Evolutionary conservation across 108 stramenopile species (phyloP).

Genomic region (Chaetoceros tenuissimus): DNA sequence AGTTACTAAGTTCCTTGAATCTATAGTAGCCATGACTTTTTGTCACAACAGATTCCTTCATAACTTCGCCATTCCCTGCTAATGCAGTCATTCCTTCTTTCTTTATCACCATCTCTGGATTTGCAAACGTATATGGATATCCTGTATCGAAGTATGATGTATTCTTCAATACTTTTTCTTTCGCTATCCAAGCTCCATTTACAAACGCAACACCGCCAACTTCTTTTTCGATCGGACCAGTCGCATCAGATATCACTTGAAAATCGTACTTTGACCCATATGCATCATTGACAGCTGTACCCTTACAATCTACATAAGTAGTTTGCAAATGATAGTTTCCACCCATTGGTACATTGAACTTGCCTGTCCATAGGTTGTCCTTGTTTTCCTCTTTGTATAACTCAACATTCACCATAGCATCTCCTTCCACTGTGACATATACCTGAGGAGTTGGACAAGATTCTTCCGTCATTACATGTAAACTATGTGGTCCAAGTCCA

Average conservation of each 20-base stretch:
- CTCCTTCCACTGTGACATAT: conserved; percentile 23
- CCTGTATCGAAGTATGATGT: neutral
- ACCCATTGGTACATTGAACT: conserved; percentile 20
- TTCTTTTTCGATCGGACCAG: neutral
- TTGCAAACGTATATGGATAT: conserved; percentile 4
- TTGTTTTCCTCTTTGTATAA: neutral
- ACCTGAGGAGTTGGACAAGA: conserved; percentile 16
- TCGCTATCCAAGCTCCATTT: conserved; percentile 10
- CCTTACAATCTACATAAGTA: neutral
- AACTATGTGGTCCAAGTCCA: no score
- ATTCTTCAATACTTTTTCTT: conserved; percentile 12
- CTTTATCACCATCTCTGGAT: neutral
- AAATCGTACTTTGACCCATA: neutral
- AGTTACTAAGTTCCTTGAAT: conserved; percentile 32
- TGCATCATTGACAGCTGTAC: neutral
- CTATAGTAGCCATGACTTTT: neutral
- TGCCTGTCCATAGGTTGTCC: conserved; percentile 17
- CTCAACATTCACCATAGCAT: conserved; percentile 15
- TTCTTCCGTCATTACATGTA: conserved; percentile 4
- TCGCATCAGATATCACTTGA: neutral
- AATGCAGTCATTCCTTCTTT: neutral
- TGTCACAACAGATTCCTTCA: conserved; percentile 1
- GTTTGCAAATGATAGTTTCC: conserved; percentile 18
- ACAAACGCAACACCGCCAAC: neutral
- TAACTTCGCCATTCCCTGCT: neutral